Conservation (phyloP, 306 rosid species). For the Oxytropis ochrocephala region DNA sequence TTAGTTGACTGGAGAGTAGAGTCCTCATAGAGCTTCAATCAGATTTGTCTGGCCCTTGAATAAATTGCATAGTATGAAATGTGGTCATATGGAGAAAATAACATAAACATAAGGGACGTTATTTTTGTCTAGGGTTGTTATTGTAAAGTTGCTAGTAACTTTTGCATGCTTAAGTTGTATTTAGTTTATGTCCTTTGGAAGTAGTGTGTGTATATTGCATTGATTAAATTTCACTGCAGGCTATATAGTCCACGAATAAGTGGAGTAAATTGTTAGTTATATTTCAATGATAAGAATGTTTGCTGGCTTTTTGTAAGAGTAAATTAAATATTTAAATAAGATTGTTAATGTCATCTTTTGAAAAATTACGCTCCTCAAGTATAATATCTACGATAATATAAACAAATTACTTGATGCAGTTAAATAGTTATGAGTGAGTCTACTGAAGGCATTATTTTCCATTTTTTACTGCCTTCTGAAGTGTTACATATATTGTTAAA, state of each 20-base stretch:
- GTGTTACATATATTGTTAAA: too few species aligned
- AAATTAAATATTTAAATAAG: too few species aligned
- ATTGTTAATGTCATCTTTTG: too few species aligned
- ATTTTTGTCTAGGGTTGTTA: conserved; percentile 9
- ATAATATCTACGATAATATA: too few species aligned
- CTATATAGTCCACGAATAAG: too few species aligned
- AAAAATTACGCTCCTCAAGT: too few species aligned
- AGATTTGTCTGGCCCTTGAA: background rate
- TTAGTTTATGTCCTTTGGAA: background rate
- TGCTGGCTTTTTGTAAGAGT: background rate
- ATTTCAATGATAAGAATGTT: background rate
- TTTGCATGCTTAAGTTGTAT: conserved; percentile 16
- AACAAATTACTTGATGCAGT: too few species aligned
- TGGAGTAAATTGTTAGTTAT: background rate
- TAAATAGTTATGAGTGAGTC: too few species aligned
- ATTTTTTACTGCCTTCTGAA: too few species aligned
- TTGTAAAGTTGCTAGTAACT: conserved; percentile 8
- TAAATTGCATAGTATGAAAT: background rate
- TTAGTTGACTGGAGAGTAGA: conserved; percentile 28
- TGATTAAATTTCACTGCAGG: background rate
- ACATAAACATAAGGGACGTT: background rate
- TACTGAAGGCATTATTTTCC: too few species aligned
- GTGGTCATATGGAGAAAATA: background rate
- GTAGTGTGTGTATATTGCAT: background rate
- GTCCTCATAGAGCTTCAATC: background rate